These are phyloP conservation scores for Barnettozyma wickerhamii DNA, from an alignment of 805 yeast species.

Conservation along the genomic window DNA sequence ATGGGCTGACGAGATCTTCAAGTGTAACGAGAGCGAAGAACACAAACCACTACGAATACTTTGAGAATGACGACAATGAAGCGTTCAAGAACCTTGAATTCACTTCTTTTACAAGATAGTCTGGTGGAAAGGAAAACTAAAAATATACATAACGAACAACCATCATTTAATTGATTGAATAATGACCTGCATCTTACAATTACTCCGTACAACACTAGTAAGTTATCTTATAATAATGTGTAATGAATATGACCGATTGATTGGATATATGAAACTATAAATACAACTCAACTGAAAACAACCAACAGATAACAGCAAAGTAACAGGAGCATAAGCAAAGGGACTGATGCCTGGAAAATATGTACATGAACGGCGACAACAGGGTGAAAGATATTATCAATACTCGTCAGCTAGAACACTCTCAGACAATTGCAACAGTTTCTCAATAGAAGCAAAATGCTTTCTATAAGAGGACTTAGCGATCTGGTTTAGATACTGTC, in stretches of 20 bases:
- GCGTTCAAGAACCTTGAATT: slow-evolving; percentile 26
- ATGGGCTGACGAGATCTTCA: slow-evolving; percentile 9
- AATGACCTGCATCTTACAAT: too few species aligned
- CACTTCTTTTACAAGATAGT: slow-evolving; percentile 24
- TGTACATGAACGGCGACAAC: slow-evolving; percentile 1
- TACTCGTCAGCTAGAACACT: slow-evolving; percentile 24
- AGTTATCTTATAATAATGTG: too few species aligned
- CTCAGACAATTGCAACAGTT: slow-evolving; percentile 30
- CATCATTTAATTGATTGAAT: too few species aligned
- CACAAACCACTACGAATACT: slow-evolving; percentile 19
- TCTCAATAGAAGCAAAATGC: slow-evolving; percentile 80
- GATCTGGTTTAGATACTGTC: slow-evolving; percentile 73
- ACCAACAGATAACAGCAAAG: too few species aligned
- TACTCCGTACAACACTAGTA: too few species aligned
- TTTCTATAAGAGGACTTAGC: slow-evolving; percentile 70
- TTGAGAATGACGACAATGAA: slow-evolving; percentile 21
- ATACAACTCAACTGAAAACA: background rate
- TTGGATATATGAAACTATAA: background rate
- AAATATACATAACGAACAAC: background rate
- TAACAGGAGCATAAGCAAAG: too few species aligned
- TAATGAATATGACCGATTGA: too few species aligned
- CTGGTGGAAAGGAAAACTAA: too few species aligned
- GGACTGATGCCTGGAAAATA: too few species aligned
- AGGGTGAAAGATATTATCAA: background rate
- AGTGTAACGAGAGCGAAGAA: slow-evolving; percentile 14